phyloP scores from a whole-genome alignment of 805 yeast genomes.

The Kodamaea neixiangensis region DNA sequence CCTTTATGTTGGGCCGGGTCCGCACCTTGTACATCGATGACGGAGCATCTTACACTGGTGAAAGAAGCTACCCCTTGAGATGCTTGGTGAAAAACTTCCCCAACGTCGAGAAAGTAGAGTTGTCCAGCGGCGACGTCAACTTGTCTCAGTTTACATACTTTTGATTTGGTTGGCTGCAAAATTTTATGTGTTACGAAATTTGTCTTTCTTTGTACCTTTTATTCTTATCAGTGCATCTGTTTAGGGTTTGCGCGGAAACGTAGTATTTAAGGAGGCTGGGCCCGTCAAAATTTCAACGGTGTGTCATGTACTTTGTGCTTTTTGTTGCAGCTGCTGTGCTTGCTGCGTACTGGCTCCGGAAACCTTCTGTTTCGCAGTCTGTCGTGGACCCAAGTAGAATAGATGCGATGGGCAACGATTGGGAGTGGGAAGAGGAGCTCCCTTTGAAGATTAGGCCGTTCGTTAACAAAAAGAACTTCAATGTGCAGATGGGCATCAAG shows the following conservation, averaged over 20 bases:
- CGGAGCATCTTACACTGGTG: slow-evolving; percentile 26
- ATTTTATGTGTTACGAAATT: neutral
- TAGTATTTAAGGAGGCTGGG: neutral
- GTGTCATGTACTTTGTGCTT: neutral
- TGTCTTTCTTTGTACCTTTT: neutral
- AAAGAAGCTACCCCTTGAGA: slow-evolving; percentile 30
- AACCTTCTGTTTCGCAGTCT: neutral
- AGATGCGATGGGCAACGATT: slow-evolving; percentile 25
- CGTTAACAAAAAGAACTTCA: slow-evolving; percentile 36
- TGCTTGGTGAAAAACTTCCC: slow-evolving; percentile 34
- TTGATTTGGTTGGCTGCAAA: neutral
- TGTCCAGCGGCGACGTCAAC: slow-evolving; percentile 20
- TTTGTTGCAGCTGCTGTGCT: neutral
- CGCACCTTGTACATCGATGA: slow-evolving; percentile 37
- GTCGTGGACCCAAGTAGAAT: slow-evolving; percentile 10
- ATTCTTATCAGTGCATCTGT: neutral
- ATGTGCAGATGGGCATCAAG: slow-evolving; percentile 35
- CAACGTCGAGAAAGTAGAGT: slow-evolving; percentile 30
- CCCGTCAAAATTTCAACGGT: neutral
- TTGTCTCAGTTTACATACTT: slow-evolving; percentile 5
- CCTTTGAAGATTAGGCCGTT: slow-evolving; percentile 31
- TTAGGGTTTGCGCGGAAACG: neutral
- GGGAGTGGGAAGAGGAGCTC: slow-evolving; percentile 10
- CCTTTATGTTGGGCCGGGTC: slow-evolving; percentile 34
- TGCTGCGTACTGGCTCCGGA: neutral